Evolutionary conservation across 2,329 filamentous ascomycete genomes (phyloP).

Genomic region (Alternaria consortialis): DNA sequence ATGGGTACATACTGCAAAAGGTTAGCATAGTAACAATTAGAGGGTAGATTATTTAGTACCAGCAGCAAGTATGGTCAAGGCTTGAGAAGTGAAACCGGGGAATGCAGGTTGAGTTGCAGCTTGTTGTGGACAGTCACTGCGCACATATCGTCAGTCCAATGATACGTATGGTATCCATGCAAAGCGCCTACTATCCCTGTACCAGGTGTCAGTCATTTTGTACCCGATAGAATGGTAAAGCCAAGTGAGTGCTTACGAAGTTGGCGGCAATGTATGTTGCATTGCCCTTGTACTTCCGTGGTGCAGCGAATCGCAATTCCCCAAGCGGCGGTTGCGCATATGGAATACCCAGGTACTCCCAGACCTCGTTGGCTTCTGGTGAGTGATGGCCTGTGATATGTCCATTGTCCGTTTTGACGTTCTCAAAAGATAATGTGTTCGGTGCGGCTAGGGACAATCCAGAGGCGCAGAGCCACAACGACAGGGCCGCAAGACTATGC

Average conservation of each 20-base stretch:
- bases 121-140: conserved; percentile 35
- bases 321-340: conserved; percentile 46
- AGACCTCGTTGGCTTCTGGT: conserved; percentile 24
- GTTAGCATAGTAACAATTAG: neutral
- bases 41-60: neutral
- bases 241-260: conserved; percentile 17
- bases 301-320: conserved; percentile 41
- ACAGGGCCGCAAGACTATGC: neutral
- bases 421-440: conserved; percentile 20
- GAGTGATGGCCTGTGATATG: conserved; percentile 37
- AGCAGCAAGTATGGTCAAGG: conserved; percentile 20
- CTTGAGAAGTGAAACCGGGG: conserved; percentile 36
- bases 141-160: conserved; percentile 4
- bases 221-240: neutral
- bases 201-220: neutral
- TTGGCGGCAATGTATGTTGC: conserved; percentile 16
- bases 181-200: conserved; percentile 22
- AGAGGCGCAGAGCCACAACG: neutral
- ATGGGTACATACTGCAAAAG: neutral
- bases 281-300: conserved; percentile 24
- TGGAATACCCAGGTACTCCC: conserved; percentile 47
- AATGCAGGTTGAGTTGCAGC: conserved; percentile 25
- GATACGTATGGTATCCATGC: neutral
- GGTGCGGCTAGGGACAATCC: neutral
- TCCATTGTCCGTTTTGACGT: conserved; percentile 28